A percentile compares a stretch with the other conserved stretches of the same genome.
Conservation (phyloP, 1,284 basidiomycete genomes). For the Leucoagaricus sp. region DNA sequence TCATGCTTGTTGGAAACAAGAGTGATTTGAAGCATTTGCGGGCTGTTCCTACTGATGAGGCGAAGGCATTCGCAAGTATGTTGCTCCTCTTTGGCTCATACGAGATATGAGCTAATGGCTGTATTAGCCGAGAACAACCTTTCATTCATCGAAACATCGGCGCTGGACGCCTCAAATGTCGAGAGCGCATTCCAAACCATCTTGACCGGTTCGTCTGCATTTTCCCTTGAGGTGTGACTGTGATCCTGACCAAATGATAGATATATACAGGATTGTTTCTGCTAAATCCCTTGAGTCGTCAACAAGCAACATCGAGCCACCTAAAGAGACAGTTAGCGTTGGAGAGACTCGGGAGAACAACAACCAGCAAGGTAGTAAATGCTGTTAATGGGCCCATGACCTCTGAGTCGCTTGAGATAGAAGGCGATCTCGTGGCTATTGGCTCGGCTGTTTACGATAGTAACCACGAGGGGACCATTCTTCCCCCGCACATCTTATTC, state of each 20-base stretch:
- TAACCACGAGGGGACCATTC: slow-evolving; percentile 5
- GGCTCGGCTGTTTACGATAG: background rate
- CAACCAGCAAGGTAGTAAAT: slow-evolving; percentile 29
- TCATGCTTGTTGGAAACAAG: slow-evolving; percentile 97
- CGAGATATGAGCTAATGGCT: slow-evolving; percentile 1
- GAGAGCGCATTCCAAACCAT: slow-evolving; percentile 98
- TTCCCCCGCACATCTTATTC: background rate
- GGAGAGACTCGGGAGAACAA: slow-evolving; percentile 23
- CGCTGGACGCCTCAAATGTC: slow-evolving; percentile 98
- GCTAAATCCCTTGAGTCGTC: slow-evolving; percentile 84
- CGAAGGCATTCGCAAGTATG: slow-evolving; percentile 82
- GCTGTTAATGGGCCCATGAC: slow-evolving; percentile 35
- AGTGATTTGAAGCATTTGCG: slow-evolving; percentile 97
- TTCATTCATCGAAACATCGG: slow-evolving; percentile 98
- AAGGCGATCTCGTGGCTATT: slow-evolving; percentile 3
- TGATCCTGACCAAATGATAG: slow-evolving; percentile 39
- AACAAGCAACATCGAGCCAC: slow-evolving; percentile 48
- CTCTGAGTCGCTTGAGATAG: slow-evolving; percentile 8
- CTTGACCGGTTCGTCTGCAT: slow-evolving; percentile 70
- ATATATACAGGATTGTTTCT: slow-evolving; percentile 95
- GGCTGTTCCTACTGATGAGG: slow-evolving; percentile 95
- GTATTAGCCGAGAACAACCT: slow-evolving; percentile 71
- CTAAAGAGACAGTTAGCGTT: slow-evolving; percentile 68
- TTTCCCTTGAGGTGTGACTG: background rate
- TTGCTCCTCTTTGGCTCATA: slow-evolving; percentile 20